Percentiles rank a stretch among this genome's conserved stretches.
Conservation (phyloP, 768 basidiomycete genomes). For the Xerocomellus dryophilus region DNA sequence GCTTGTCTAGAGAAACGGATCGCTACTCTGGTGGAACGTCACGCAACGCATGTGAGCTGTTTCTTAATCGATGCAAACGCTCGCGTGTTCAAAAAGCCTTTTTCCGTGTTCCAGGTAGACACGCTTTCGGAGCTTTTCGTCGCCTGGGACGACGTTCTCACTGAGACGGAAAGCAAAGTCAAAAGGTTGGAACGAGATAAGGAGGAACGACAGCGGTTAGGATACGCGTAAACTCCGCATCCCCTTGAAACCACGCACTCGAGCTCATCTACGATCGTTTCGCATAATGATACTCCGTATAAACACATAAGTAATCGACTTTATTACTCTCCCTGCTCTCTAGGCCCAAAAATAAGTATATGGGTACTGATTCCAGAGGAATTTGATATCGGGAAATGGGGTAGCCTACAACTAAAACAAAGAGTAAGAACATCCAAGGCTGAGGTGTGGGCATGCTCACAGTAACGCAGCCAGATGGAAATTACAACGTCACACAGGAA, state of each 20-base stretch:
- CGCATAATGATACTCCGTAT: slow-evolving; percentile 15
- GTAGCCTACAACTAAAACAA: slow-evolving; percentile 22
- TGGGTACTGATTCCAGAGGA: slow-evolving; percentile 12
- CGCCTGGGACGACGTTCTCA: slow-evolving; percentile 75
- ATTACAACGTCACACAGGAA: slow-evolving; percentile 23
- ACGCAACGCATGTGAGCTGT: slow-evolving; percentile 63
- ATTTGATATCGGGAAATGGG: slow-evolving; percentile 12
- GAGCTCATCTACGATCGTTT: background rate
- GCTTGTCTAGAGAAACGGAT: slow-evolving; percentile 64
- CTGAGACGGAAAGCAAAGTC: slow-evolving; percentile 62
- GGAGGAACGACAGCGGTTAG: slow-evolving; percentile 58
- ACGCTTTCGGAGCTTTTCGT: slow-evolving; percentile 81
- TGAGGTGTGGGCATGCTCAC: slow-evolving; percentile 7
- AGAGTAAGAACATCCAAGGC: slow-evolving; percentile 13
- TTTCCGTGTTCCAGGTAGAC: slow-evolving; percentile 54
- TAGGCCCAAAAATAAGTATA: slow-evolving; percentile 5
- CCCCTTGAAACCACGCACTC: background rate
- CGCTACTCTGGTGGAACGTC: slow-evolving; percentile 59
- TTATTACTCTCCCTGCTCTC: slow-evolving; percentile 18
- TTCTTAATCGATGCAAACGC: background rate
- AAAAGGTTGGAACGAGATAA: slow-evolving; percentile 57
- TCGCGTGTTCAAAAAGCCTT: background rate
- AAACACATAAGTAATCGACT: slow-evolving; percentile 18
- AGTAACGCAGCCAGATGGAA: slow-evolving; percentile 12
- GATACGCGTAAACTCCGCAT: slow-evolving; percentile 42